phyloP scores from a whole-genome alignment of 768 basidiomycete genomes.

The Lyophyllum semitale region DNA sequence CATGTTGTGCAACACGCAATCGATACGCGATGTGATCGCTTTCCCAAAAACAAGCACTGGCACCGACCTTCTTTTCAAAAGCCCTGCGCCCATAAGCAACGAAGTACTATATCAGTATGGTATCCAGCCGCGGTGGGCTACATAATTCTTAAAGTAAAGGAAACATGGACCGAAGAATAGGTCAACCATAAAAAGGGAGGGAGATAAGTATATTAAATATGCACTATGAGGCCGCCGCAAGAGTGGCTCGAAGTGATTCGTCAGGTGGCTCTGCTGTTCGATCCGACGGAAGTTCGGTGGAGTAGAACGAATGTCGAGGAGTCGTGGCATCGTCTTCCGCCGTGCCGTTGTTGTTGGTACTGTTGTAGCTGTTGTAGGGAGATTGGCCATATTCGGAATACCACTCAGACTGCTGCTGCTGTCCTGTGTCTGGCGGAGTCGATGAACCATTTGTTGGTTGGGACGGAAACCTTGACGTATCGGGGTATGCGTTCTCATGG shows the following conservation, averaged over 20 bases:
- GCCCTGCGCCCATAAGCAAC: constrained; percentile 64
- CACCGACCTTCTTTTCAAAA: constrained; percentile 85
- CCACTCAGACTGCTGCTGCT: constrained; percentile 36
- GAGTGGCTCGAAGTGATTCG: constrained; percentile 21
- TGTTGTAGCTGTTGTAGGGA: constrained; percentile 26
- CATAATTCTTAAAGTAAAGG: constrained; percentile 16
- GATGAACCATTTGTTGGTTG: constrained; percentile 24
- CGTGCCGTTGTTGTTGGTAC: constrained; percentile 3
- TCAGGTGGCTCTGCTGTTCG: constrained; percentile 15
- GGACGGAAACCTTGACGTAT: constrained; percentile 16
- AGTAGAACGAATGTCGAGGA: constrained; percentile 42
- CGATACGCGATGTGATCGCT: constrained; percentile 94
- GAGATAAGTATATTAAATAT: constrained; percentile 15
- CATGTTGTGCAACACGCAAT: constrained; percentile 82
- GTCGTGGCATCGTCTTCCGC: constrained; percentile 41
- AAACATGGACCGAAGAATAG: constrained; percentile 19
- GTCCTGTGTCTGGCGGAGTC: constrained; percentile 28
- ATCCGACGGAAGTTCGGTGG: constrained; percentile 22
- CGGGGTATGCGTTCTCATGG: constrained; percentile 25
- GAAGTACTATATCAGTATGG: constrained; percentile 67
- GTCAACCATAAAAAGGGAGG: constrained; percentile 18
- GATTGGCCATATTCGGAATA: constrained; percentile 41
- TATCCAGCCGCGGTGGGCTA: constrained; percentile 38
- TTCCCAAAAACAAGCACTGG: constrained; percentile 91
- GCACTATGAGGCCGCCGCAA: constrained; percentile 12